phyloP scores from a whole-genome alignment of 225 moss, liverwort and hornwort species.

The Sphagnum tenellum region DNA sequence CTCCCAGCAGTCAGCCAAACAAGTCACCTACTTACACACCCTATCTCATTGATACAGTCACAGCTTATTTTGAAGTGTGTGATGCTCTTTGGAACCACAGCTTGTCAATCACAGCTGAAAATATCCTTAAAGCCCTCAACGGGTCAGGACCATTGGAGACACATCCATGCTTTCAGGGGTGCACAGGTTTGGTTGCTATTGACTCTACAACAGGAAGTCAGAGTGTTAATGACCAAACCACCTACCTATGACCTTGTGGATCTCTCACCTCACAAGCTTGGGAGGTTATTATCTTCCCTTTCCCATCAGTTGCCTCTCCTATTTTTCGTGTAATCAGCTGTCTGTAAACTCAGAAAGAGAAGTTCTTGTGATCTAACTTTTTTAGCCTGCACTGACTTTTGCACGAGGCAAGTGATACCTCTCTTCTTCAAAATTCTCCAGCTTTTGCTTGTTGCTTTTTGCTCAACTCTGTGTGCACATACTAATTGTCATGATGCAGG shows the following conservation, averaged over 20 bases:
- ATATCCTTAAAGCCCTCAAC: conserved; percentile 39
- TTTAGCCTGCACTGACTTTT: not conserved
- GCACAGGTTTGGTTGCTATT: conserved; percentile 70
- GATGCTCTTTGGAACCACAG: conserved; percentile 29
- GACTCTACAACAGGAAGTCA: conserved; percentile 59
- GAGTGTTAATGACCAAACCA: conserved; percentile 30
- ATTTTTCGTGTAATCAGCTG: not conserved
- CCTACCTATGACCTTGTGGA: conserved; percentile 60
- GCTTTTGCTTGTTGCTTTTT: not conserved
- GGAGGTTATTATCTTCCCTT: conserved; percentile 33
- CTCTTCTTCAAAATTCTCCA: too few relatives aligned
- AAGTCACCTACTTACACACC: conserved; percentile 78
- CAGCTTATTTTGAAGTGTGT: conserved; percentile 47
- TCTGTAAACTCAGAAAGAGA: too few relatives aligned
- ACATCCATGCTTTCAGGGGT: conserved; percentile 41
- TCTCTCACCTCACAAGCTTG: conserved; percentile 37
- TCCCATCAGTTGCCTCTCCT: not conserved
- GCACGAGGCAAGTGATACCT: not conserved
- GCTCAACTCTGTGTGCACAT: not conserved
- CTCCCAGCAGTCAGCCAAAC: conserved; percentile 46
- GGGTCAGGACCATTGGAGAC: conserved; percentile 6
- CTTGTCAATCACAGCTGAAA: conserved; percentile 32
- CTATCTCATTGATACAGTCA: conserved; percentile 72
- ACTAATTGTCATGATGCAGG: conserved; percentile 4
- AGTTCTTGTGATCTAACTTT: too few relatives aligned